Conservation (phyloP, 1,139 yeast species). For the Candida sojae region DNA sequence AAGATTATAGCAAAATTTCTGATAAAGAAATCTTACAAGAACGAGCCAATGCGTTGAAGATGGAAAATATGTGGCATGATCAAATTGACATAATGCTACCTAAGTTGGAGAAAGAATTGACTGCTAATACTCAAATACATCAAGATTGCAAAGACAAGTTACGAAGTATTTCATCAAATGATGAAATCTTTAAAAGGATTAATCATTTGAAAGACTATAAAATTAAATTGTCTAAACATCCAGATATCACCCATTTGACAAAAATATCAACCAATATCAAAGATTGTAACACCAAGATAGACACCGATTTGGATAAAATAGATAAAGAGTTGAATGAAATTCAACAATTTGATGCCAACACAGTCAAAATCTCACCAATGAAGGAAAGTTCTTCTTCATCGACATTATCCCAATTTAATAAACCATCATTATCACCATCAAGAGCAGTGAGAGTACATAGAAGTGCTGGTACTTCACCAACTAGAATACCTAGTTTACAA, state of each 20-base stretch:
- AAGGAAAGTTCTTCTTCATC: conserved; percentile 1
- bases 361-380: conserved; percentile 13
- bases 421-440: conserved; percentile 2
- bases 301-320: conserved; percentile 8
- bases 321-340: conserved; percentile 11
- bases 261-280: conserved; percentile 6
- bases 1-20: conserved; percentile 5
- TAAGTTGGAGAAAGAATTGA: conserved; percentile 4
- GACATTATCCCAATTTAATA: not conserved
- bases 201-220: conserved; percentile 4
- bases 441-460: not conserved
- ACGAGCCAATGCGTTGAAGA: conserved; percentile 2
- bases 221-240: conserved; percentile 1
- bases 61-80: conserved; percentile 10
- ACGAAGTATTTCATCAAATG: conserved; percentile 2
- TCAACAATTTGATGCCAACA: conserved; percentile 13
- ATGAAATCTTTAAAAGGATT: conserved; percentile 3
- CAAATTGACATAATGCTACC: conserved; percentile 6
- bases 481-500: conserved; percentile 12
- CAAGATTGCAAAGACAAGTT: conserved; percentile 7
- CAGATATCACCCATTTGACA: conserved; percentile 8
- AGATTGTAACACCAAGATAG: conserved; percentile 4
- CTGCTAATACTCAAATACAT: conserved; percentile 2
- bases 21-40: conserved; percentile 9
- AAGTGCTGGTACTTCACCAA: conserved; percentile 5